Percentiles rank a stretch among this genome's conserved stretches.
Evolutionary conservation across 2,329 filamentous ascomycete species (phyloP).

Genomic region (Hypoxylon sp.): DNA sequence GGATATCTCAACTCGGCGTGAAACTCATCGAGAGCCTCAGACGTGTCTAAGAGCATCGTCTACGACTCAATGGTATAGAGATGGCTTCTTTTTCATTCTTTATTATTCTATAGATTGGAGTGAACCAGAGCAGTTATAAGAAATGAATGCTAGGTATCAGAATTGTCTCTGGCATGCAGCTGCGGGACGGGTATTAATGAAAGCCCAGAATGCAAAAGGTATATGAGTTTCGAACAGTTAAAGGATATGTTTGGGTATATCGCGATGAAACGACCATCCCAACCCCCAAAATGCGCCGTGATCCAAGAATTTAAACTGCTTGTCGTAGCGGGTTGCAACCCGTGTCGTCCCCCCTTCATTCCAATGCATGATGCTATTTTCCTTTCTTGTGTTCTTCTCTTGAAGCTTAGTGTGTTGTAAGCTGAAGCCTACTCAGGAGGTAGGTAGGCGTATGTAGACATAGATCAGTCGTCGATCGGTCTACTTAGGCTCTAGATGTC

Average conservation of each 20-base stretch:
- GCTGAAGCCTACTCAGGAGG: too few relatives aligned
- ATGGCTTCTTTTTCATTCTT: too few relatives aligned
- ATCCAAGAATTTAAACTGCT: constrained; percentile 18
- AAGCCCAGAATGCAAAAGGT: constrained; percentile 40
- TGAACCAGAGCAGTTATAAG: too few relatives aligned
- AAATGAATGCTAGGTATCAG: too few relatives aligned
- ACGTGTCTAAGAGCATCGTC: too few relatives aligned
- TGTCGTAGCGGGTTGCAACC: neutral
- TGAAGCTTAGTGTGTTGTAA: neutral
- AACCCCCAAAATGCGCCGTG: constrained; percentile 32
- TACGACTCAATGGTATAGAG: too few relatives aligned
- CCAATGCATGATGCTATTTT: constrained; percentile 16
- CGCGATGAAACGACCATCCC: constrained; percentile 18
- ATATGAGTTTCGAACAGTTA: constrained; percentile 9
- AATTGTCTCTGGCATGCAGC: too few relatives aligned
- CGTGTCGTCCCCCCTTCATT: constrained; percentile 4
- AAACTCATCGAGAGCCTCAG: too few relatives aligned
- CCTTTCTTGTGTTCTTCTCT: neutral
- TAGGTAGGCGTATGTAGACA: too few relatives aligned
- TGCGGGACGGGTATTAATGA: too few relatives aligned
- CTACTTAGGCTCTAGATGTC: constrained; percentile 27
- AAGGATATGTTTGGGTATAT: constrained; percentile 32
- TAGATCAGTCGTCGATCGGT: neutral
- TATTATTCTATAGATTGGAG: too few relatives aligned
- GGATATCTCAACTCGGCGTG: too few relatives aligned